These are phyloP conservation scores for Gymnopilus junonius DNA, from an alignment of 768 basidiomycete genomes.

Conservation along the genomic window DNA sequence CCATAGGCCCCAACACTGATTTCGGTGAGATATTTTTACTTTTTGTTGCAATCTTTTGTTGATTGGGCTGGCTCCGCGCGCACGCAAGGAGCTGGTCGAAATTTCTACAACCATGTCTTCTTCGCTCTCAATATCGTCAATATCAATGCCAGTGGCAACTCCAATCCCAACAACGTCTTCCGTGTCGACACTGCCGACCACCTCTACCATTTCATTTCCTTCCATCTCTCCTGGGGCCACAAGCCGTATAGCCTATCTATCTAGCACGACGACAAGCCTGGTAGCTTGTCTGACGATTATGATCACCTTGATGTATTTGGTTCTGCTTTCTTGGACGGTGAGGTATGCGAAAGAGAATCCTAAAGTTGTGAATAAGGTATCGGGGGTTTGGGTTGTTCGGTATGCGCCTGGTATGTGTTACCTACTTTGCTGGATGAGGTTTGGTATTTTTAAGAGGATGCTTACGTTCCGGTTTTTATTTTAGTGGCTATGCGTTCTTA, in stretches of 20 bases:
- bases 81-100: conserved; percentile 9
- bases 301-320: conserved; percentile 51
- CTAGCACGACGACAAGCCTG: conserved; percentile 39
- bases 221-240: conserved; percentile 3
- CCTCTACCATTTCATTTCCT: not conserved
- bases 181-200: not conserved
- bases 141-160: not conserved
- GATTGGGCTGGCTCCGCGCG: not conserved
- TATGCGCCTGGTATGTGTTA: conserved; percentile 55
- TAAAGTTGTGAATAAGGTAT: conserved; percentile 52
- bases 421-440: not conserved
- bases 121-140: not conserved
- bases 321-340: conserved; percentile 52
- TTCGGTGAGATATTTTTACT: conserved; percentile 7
- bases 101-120: not conserved
- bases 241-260: conserved; percentile 31
- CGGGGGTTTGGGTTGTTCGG: conserved; percentile 48
- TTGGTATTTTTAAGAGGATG: not conserved
- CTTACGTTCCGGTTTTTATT: conserved; percentile 15
- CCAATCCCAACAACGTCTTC: not conserved
- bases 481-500: conserved; percentile 55
- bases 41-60: not conserved
- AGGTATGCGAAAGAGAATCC: conserved; percentile 49
- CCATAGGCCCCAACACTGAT: not conserved
- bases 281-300: conserved; percentile 39